Evolutionary conservation across 1,284 basidiomycete genomes (phyloP), one percentile per base, ranked within the genome.

Genomic region (Ustilago vetiveriae): DNA sequence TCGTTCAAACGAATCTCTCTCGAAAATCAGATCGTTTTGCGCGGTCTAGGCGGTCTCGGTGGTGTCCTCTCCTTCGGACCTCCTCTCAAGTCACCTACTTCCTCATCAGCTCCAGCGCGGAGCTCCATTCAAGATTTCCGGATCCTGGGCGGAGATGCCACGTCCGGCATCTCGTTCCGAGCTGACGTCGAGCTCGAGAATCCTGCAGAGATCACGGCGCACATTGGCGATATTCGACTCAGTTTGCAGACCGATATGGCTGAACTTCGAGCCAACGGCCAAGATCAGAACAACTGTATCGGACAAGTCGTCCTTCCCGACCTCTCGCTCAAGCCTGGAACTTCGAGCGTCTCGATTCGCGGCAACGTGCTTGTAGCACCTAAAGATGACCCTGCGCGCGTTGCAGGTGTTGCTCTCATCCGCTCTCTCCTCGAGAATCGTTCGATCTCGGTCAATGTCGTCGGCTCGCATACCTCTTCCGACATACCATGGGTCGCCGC

Each of bases 391-490:
- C 32, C 42, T 23, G 30, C 53, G 13, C 57, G 56, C 36, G 46
- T 36, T 13, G 64, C 62, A 9, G 67, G 73, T 24, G 10, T 52
- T 11, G 49, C 50, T 3, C 36, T 69, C 14, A 60, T 76, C 27
- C 48, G 64, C 13, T 62, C 51, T 22, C 60, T 76, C 2, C 57
- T 76, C 29, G 67, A 76, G 50, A 70, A 76, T 33, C 55, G 67
- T 11, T 6, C 64, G 16, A 47, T 71, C 11, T 46, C 59, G 14
- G 37, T 65, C 49, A 68, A 44, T 6, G 59, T 55, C 4, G 47
- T 47, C 23, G 67, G 69, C 10, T 40, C 51, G 13, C 24, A 22
- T 24, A 46, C 46, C n/a, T 47, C 66, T 19, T 76, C 74, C 24
- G 32, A 44, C 9, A 39, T 62, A 7, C 36, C 64, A 8, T 76